Evolutionary conservation across 768 basidiomycete species (phyloP).

Genomic region (Amanita rimosa): DNA sequence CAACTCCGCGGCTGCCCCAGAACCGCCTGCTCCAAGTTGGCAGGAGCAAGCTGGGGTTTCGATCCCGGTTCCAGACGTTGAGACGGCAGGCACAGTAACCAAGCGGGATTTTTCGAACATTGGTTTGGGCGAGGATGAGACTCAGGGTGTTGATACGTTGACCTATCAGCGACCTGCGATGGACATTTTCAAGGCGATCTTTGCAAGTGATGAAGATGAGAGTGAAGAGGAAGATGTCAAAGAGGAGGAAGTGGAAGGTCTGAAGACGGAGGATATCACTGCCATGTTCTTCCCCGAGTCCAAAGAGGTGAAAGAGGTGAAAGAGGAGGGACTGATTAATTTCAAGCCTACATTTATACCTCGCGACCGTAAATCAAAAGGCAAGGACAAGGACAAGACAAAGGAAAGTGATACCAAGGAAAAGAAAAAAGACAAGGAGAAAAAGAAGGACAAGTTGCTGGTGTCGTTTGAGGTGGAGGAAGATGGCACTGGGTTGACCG

Average conservation of each 20-base stretch:
- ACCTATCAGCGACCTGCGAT: conserved; percentile 83
- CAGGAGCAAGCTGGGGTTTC: conserved; percentile 7
- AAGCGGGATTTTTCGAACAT: conserved; percentile 64
- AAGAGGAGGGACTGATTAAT: conserved; percentile 27
- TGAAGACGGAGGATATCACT: neutral
- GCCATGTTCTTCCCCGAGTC: conserved; percentile 7
- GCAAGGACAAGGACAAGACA: conserved; percentile 26
- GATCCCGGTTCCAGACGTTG: conserved; percentile 12
- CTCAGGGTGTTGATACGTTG: conserved; percentile 77
- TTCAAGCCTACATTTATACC: conserved; percentile 89
- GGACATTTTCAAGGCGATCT: conserved; percentile 97
- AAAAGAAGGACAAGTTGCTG: conserved; percentile 36
- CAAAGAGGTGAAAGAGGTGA: neutral
- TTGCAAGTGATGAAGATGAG: conserved; percentile 90
- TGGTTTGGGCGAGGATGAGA: conserved; percentile 87
- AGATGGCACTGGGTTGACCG: conserved; percentile 30
- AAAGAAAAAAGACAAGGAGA: conserved; percentile 16
- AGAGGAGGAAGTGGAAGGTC: conserved; percentile 13
- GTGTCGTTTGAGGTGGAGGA: conserved; percentile 77
- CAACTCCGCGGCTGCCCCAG: conserved; percentile 5
- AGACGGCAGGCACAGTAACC: conserved; percentile 6
- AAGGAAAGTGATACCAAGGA: conserved; percentile 19
- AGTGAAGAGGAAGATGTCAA: conserved; percentile 53
- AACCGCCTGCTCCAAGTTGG: conserved; percentile 6
- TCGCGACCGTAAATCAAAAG: conserved; percentile 33